Evolutionary conservation across 225 moss, liverwort and hornwort species (phyloP).

Genomic region (Ulota crispa): DNA sequence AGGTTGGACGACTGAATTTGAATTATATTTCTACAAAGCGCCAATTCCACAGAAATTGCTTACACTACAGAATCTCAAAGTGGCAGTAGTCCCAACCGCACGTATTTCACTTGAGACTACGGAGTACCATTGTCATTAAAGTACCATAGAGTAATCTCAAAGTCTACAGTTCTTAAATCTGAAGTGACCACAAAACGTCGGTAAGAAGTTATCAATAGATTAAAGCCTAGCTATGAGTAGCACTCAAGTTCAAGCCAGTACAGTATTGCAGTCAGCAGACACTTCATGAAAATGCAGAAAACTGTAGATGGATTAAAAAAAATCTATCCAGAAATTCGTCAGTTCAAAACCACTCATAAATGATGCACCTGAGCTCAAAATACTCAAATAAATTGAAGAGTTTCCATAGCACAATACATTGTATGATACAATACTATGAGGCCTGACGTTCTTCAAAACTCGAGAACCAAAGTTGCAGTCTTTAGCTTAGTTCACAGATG

Average conservation of each 20-base stretch:
- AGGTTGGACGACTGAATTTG: background rate
- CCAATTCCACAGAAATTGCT: background rate
- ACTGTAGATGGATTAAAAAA: background rate
- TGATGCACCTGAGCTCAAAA: background rate
- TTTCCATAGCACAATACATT: background rate
- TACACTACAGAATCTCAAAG: slow-evolving; percentile 4
- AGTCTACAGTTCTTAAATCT: background rate
- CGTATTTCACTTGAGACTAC: slow-evolving; percentile 8
- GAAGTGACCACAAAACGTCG: background rate
- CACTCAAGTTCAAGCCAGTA: background rate
- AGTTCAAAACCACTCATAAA: background rate
- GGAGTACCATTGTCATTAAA: background rate
- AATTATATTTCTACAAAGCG: background rate
- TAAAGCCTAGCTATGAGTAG: background rate
- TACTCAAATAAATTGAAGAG: background rate
- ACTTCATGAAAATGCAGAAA: background rate
- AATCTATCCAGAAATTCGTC: background rate
- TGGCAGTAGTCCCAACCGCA: slow-evolving; percentile 11
- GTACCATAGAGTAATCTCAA: background rate
- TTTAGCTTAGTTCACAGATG: background rate
- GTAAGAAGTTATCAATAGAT: background rate
- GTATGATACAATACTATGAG: background rate
- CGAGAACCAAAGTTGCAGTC: background rate
- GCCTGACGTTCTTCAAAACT: background rate
- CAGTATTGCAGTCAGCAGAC: background rate